These are phyloP conservation scores for Pseudogymnoascus sp. DNA, from an alignment of 2,329 filamentous ascomycete genomes.

Conservation along the genomic window DNA sequence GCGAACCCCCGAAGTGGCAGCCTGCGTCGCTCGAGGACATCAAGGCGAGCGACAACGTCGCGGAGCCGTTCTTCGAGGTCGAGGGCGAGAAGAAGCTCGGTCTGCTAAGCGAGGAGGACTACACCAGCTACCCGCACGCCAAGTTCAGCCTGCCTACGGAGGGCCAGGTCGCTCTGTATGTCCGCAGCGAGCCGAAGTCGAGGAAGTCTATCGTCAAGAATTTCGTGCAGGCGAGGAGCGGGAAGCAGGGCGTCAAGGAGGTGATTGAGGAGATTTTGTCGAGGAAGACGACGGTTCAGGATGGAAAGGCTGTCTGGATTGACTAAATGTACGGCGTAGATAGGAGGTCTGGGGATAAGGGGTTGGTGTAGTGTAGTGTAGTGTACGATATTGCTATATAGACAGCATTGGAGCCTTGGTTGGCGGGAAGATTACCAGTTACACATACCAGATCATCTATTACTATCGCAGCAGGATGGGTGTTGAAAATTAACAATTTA, in stretches of 20 bases:
- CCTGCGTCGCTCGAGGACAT: slow-evolving; percentile 68
- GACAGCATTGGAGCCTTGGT: not conserved
- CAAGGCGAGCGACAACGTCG: slow-evolving; percentile 43
- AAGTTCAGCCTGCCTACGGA: slow-evolving; percentile 65
- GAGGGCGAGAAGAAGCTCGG: slow-evolving; percentile 42
- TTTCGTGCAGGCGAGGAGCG: slow-evolving; percentile 51
- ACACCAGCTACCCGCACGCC: slow-evolving; percentile 64
- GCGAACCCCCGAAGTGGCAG: slow-evolving; percentile 62
- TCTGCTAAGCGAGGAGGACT: slow-evolving; percentile 58
- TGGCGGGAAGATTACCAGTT: not conserved
- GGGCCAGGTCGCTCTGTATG: slow-evolving; percentile 43
- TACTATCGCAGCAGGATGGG: not conserved
- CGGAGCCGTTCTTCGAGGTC: slow-evolving; percentile 61
- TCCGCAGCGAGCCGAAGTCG: slow-evolving; percentile 36
- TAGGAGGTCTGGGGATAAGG: too few relatives aligned
- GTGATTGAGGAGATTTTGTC: slow-evolving; percentile 62
- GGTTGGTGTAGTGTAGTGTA: not conserved
- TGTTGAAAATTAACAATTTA: not conserved
- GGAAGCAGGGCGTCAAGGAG: slow-evolving; percentile 62
- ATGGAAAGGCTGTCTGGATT: slow-evolving; percentile 31
- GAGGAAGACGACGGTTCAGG: slow-evolving; percentile 50
- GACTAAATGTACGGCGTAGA: not conserved
- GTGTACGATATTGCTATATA: slow-evolving; percentile 9
- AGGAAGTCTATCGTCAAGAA: slow-evolving; percentile 54
- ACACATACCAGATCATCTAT: not conserved